Evolutionary conservation across 2,329 filamentous ascomycete genomes (phyloP).

Genomic region (Graphiopsis chlorocephala): DNA sequence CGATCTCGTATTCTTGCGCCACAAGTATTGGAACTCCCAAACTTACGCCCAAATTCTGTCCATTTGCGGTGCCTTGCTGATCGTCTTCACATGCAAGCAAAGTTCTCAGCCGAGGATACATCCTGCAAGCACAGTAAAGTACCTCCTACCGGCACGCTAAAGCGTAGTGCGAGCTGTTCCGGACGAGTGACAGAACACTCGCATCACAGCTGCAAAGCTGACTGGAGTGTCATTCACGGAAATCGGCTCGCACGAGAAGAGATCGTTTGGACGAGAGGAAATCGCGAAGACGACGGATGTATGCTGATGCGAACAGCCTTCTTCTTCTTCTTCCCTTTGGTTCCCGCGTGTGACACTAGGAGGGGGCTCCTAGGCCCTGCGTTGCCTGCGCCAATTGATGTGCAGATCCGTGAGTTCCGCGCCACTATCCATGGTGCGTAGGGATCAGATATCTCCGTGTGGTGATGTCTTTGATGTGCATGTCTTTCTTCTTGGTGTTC

Average conservation of each 20-base stretch:
- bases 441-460: background rate
- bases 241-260: background rate
- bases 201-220: background rate
- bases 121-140: too few relatives aligned
- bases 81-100: background rate
- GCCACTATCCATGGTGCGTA: background rate
- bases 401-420: constrained; percentile 11
- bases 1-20: background rate
- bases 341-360: background rate
- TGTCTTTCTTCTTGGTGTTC: background rate
- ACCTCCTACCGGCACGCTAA: background rate
- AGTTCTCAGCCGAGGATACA: background rate
- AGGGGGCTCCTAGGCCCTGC: background rate
- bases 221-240: background rate
- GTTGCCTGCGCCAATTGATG: background rate
- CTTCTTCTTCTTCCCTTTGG: background rate
- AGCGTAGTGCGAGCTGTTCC: too few relatives aligned
- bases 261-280: constrained; percentile 7
- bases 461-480: background rate
- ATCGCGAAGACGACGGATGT: background rate
- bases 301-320: background rate
- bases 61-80: background rate
- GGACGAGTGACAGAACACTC: background rate
- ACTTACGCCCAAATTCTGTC: background rate
- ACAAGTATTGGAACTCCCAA: background rate